phyloP scores from a whole-genome alignment of 768 basidiomycete genomes.

The Phlegmacium glaucopus region DNA sequence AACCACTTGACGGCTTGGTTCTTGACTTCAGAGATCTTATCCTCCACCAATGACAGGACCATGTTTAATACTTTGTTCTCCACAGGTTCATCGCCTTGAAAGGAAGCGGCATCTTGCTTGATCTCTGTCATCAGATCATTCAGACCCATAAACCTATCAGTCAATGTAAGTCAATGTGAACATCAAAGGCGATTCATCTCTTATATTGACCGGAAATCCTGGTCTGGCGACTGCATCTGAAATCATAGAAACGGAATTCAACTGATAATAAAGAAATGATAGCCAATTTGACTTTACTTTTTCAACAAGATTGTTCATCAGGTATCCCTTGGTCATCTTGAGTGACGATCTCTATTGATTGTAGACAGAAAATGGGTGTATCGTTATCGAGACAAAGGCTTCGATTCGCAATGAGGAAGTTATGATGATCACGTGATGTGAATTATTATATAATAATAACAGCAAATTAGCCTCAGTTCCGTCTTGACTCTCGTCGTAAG shows the following conservation, averaged over 20 bases:
- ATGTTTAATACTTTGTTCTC: conserved; percentile 84
- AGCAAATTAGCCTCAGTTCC: too few species aligned
- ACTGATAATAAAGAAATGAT: not conserved
- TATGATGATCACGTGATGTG: too few species aligned
- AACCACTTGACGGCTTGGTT: conserved; percentile 96
- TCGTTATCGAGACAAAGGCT: too few species aligned
- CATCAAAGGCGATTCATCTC: conserved; percentile 22
- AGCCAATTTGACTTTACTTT: conserved; percentile 43
- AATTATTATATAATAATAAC: too few species aligned
- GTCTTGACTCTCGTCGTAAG: too few species aligned
- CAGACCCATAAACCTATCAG: conserved; percentile 89
- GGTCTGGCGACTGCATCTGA: conserved; percentile 88
- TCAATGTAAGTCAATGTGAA: conserved; percentile 13
- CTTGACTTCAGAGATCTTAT: conserved; percentile 98
- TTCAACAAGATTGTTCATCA: conserved; percentile 83
- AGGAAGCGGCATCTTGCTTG: conserved; percentile 69
- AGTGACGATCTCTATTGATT: conserved; percentile 3
- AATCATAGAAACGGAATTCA: conserved; percentile 9
- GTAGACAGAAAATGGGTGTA: too few species aligned
- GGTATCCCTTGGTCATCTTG: conserved; percentile 80
- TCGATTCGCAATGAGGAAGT: too few species aligned
- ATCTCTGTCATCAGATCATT: conserved; percentile 92
- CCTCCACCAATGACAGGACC: conserved; percentile 84
- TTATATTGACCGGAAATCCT: conserved; percentile 73
- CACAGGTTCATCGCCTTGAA: conserved; percentile 79